phyloP scores from a whole-genome alignment of 2,329 filamentous ascomycete species.

The Arthrobotrys sinensis region DNA sequence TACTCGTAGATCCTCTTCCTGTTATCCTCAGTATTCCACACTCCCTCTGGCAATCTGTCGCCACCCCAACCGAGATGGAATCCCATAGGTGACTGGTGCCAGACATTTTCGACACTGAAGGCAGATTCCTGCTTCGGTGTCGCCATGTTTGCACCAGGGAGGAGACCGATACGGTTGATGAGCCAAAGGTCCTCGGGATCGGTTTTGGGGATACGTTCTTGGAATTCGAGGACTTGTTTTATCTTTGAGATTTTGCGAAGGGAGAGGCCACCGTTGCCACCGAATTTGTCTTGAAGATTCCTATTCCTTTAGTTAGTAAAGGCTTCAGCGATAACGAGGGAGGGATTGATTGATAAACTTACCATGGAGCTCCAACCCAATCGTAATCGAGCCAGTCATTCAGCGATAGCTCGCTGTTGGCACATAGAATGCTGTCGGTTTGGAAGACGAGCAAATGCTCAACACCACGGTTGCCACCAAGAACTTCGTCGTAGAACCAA shows the following conservation, averaged over 20 bases:
- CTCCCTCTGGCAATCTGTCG: conserved; percentile 68
- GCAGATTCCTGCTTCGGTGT: conserved; percentile 71
- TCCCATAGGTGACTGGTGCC: conserved; percentile 73
- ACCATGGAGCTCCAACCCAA: conserved; percentile 73
- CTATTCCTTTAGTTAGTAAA: conserved; percentile 17
- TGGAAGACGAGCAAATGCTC: conserved; percentile 71
- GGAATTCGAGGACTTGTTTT: conserved; percentile 68
- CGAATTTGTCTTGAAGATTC: conserved; percentile 67
- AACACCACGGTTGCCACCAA: conserved; percentile 44
- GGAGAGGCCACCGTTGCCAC: conserved; percentile 73
- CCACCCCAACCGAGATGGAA: conserved; percentile 74
- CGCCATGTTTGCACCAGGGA: conserved; percentile 71
- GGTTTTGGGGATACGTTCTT: conserved; percentile 68
- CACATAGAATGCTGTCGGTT: conserved; percentile 73
- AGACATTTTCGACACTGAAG: conserved; percentile 72
- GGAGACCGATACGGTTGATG: conserved; percentile 71
- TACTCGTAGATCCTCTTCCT: conserved; percentile 73
- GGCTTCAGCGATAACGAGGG: neutral
- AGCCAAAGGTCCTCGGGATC: conserved; percentile 73
- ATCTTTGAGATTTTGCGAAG: conserved; percentile 73
- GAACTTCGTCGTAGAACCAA: conserved; percentile 69
- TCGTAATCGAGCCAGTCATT: conserved; percentile 73
- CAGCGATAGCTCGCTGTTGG: conserved; percentile 70
- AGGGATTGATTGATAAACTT: neutral
- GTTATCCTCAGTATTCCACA: conserved; percentile 71